Evolutionary conservation across 1,139 yeast genomes (phyloP).

Genomic region (Arxiozyma heterogenica): DNA sequence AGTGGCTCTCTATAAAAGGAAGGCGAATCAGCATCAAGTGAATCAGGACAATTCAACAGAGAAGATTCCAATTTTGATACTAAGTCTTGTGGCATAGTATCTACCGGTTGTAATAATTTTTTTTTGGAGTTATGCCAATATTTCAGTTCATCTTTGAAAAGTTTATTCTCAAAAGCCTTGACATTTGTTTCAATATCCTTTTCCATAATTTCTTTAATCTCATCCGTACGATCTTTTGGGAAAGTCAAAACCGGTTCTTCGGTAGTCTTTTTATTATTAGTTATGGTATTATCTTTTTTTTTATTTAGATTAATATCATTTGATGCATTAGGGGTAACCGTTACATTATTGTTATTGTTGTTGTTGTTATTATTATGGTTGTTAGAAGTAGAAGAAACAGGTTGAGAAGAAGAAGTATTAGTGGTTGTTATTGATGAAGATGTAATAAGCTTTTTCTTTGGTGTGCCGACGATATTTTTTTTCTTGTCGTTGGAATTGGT

Average conservation of each 20-base stretch:
- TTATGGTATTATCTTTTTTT: not conserved
- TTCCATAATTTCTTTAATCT: conserved; percentile 22
- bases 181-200: conserved; percentile 18
- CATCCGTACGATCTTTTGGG: conserved; percentile 24
- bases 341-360: too few relatives aligned
- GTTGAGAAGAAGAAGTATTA: not conserved
- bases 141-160: conserved; percentile 26
- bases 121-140: conserved; percentile 27
- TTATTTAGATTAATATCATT: not conserved
- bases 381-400: not conserved
- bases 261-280: not conserved
- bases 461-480: not conserved
- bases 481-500: not conserved
- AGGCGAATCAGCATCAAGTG: conserved; percentile 83
- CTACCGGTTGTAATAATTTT: conserved; percentile 25
- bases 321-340: not conserved
- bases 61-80: conserved; percentile 52
- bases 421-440: not conserved
- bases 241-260: conserved; percentile 8
- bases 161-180: conserved; percentile 25
- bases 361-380: too few relatives aligned
- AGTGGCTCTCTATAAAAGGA: conserved; percentile 61
- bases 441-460: not conserved
- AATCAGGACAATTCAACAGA: conserved; percentile 83
- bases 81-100: conserved; percentile 27